Base-by-base conservation (phyloP, 495 filamentous ascomycete genomes). In the Penicillium dipodomyicola region DNA sequence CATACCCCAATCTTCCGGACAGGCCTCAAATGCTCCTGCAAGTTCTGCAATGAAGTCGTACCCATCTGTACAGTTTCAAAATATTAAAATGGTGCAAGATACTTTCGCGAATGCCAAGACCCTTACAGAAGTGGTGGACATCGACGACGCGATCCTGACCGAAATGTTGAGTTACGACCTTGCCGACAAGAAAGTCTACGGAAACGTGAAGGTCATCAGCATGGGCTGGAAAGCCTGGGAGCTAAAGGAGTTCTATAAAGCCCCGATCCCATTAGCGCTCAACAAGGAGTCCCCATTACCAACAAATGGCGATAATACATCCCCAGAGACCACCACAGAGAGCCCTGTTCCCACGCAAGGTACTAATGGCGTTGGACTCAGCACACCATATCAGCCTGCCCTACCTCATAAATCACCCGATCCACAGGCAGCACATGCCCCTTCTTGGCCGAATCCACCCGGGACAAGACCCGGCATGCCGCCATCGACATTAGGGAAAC, bases 141-240 rank as follows among this genome's bases (percentile, higher is more conserved):
- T 71, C 11, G 73, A 79, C 35, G 76, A 79, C 37, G 52, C 69
- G 9, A 19, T 69, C 6, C 59, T 76, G 10, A 62, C 56, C 9
- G 63, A 71, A 6, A 67, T 68, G 51, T 61, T 79, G 32, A 67
- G 68, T 39, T 67, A 62, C 35, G 54, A 67, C 10, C 54, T 76
- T 12, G 72, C 68, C 3, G 68, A 79, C 45, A 62, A 69, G 51
- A 58, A 73, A 14, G 52, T 73, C 9, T 74, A 67, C 45, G 64
- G 65, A 14, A 68, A 62, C 20, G 51, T 79, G 17, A 71, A 73
- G 52, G 52, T 79, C 12, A 14, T 77, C 17, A 72, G 73, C 9
- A 49, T 79, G 48, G 76, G 73, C 48, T 71, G 70, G 58, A 77
- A 77, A 42, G 68, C 64, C 1, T 77, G 71, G 44, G 63, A 72